Evolutionary conservation across 139 green algal species (phyloP), one percentile per base, ranked within the genome.

Genomic region (Protoeuglena noctilucae): DNA sequence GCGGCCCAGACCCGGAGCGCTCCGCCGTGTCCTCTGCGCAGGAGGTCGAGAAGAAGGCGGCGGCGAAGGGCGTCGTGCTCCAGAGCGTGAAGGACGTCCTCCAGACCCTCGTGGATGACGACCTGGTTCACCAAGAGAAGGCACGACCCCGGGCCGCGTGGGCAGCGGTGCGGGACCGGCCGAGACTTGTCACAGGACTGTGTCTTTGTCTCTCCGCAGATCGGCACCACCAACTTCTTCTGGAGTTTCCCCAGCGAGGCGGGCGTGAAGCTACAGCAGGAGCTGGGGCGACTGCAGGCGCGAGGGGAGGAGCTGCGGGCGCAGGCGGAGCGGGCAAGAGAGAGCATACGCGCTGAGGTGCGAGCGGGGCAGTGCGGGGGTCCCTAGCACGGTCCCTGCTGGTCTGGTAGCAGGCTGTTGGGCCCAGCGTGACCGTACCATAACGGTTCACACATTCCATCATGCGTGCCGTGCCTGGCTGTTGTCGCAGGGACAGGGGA

Each of bases 141-240:
- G n/a, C n/a, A n/a, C n/a, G n/a, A n/a, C n/a, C n/a, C n/a, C n/a
- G n/a, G n/a, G n/a, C n/a, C n/a, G n/a, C n/a, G n/a, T n/a, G n/a
- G n/a, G n/a, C n/a, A n/a, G n/a, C n/a, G n/a, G n/a, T n/a, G n/a
- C n/a, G n/a, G n/a, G n/a, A n/a, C n/a, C n/a, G n/a, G n/a, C n/a
- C n/a, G n/a, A n/a, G n/a, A n/a, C n/a, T n/a, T n/a, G n/a, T n/a
- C n/a, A n/a, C n/a, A n/a, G n/a, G n/a, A n/a, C n/a, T n/a, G n/a
- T n/a, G n/a, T n/a, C n/a, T n/a, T n/a, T n/a, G n/a, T n/a, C n/a
- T n/a, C n/a, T n/a, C n/a, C n/a, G n/a, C n/a, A n/a, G 40, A 48
- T 61, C 54, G 54, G 54, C 25, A 61, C 41, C 24, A 51, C 26
- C 34, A 61, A 46, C 34, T 61, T 51, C 54, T 58, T 51, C 34